Evolutionary conservation across 352 stramenopile genomes (phyloP).

Genomic region (Pythium myriotylum): DNA sequence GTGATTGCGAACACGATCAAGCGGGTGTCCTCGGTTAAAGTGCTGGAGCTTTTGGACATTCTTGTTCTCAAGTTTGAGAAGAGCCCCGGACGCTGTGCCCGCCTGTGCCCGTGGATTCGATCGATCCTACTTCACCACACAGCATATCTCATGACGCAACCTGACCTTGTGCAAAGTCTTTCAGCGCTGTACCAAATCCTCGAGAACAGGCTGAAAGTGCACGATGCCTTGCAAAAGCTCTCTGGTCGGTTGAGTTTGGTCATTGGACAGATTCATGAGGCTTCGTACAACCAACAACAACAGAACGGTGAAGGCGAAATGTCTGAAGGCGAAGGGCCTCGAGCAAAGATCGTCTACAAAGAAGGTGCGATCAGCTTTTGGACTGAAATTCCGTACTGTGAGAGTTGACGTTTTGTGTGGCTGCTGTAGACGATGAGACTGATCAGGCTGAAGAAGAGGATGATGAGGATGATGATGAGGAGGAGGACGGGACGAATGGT

Average conservation of each 20-base stretch:
- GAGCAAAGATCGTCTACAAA: slow-evolving; percentile 66
- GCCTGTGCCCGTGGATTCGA: slow-evolving; percentile 83
- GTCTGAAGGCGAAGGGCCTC: slow-evolving; percentile 44
- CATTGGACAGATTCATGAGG: slow-evolving; percentile 82
- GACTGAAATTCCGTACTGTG: too few species aligned
- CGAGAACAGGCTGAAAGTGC: slow-evolving; percentile 79
- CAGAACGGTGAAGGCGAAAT: slow-evolving; percentile 26
- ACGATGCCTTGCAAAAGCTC: slow-evolving; percentile 84
- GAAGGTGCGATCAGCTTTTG: slow-evolving; percentile 36
- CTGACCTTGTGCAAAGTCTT: slow-evolving; percentile 79
- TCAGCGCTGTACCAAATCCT: slow-evolving; percentile 85
- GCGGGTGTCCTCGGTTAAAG: slow-evolving; percentile 71
- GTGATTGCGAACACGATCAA: slow-evolving; percentile 77
- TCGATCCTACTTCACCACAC: slow-evolving; percentile 84
- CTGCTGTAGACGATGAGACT: slow-evolving; percentile 24
- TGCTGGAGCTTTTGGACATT: slow-evolving; percentile 76
- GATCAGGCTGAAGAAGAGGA: slow-evolving; percentile 37
- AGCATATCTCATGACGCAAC: slow-evolving; percentile 83
- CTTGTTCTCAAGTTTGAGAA: slow-evolving; percentile 87
- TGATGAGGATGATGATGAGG: slow-evolving; percentile 29
- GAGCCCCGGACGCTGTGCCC: slow-evolving; percentile 71
- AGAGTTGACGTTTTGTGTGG: slow-evolving; percentile 1
- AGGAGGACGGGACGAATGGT: slow-evolving; percentile 31
- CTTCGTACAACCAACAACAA: slow-evolving; percentile 21
- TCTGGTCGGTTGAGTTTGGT: slow-evolving; percentile 79